These are phyloP conservation scores for Gyromitra esculenta DNA, from an alignment of 2,329 filamentous ascomycete genomes.

Conservation along the genomic window DNA sequence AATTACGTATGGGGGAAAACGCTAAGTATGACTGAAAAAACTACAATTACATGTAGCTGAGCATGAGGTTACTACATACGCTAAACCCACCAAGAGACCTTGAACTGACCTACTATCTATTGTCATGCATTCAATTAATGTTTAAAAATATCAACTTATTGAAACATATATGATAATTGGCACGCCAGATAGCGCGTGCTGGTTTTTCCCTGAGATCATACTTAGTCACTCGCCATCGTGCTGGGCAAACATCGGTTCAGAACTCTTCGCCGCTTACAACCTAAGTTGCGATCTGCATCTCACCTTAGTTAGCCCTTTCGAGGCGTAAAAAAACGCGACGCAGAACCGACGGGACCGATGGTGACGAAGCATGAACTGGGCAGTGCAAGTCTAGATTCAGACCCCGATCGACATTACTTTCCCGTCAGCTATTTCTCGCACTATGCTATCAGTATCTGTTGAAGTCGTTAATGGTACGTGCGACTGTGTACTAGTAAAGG, in stretches of 20 bases:
- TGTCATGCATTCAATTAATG: background rate
- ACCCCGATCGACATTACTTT: background rate
- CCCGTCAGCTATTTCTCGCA: background rate
- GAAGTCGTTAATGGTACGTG: background rate
- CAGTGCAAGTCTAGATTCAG: background rate
- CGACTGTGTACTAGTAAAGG: background rate
- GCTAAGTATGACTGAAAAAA: background rate
- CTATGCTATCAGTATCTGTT: conserved; percentile 6
- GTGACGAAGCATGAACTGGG: background rate
- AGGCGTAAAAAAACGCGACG: background rate
- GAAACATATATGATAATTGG: background rate
- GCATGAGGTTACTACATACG: background rate
- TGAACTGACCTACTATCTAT: background rate
- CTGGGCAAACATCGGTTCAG: background rate
- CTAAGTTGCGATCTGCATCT: background rate
- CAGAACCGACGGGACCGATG: background rate
- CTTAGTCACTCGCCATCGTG: conserved; percentile 3
- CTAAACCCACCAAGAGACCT: background rate
- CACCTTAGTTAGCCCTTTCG: background rate
- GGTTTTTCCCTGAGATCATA: background rate
- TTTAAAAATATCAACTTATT: background rate
- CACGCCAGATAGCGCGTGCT: background rate
- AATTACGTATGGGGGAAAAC: background rate
- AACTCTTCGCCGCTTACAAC: background rate
- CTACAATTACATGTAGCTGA: background rate